Evolutionary conservation across 2,329 filamentous ascomycete species (phyloP).

Genomic region (Aspergillus novoparasiticus): DNA sequence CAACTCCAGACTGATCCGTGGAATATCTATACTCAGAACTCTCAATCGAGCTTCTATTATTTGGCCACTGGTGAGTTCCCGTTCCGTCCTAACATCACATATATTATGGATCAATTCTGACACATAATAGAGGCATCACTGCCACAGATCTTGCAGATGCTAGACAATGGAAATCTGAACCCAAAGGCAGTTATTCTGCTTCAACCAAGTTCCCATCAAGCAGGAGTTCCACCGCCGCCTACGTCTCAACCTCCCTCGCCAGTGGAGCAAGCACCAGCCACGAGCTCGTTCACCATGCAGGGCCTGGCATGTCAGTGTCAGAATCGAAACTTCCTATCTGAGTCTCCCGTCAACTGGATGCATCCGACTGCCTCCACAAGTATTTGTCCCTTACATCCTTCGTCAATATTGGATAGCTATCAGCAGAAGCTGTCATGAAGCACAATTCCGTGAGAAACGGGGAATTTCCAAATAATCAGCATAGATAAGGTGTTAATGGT

Average conservation of each 20-base stretch:
- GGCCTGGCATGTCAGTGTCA: neutral
- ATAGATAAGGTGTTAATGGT: neutral
- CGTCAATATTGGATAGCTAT: neutral
- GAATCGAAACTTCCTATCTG: neutral
- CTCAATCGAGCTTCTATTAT: slow-evolving; percentile 7
- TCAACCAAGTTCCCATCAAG: slow-evolving; percentile 1
- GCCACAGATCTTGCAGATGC: slow-evolving; percentile 22
- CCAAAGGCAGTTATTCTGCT: slow-evolving; percentile 22
- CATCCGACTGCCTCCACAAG: neutral
- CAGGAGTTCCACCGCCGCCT: neutral
- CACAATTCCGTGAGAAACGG: neutral
- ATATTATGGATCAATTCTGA: neutral
- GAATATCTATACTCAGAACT: slow-evolving; percentile 2
- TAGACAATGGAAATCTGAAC: slow-evolving; percentile 9
- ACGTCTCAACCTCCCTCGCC: slow-evolving; percentile 3
- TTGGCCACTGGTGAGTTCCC: slow-evolving; percentile 13
- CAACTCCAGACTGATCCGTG: slow-evolving; percentile 5
- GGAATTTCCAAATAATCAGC: neutral
- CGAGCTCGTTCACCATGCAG: neutral
- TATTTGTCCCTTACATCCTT: neutral
- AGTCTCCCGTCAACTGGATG: neutral
- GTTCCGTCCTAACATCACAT: neutral
- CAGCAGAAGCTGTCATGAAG: neutral
- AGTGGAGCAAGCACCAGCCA: neutral
- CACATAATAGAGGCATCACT: slow-evolving; percentile 17